phyloP scores from a whole-genome alignment of 2,329 filamentous ascomycete species.

The Blastomyces emzantsi region DNA sequence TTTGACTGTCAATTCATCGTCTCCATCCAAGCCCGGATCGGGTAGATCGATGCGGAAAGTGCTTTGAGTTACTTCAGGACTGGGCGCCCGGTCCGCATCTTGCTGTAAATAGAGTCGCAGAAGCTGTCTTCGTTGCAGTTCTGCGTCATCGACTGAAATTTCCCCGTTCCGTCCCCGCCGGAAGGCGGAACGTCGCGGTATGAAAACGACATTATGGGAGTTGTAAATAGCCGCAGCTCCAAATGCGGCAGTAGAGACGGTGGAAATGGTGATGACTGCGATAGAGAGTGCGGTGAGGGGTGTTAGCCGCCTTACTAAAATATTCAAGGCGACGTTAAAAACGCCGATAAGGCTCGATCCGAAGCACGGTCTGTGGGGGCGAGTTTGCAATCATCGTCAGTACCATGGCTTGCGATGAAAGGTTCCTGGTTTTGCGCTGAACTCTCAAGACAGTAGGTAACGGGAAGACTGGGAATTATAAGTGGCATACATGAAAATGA shows the following conservation, averaged over 20 bases:
- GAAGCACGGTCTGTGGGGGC: constrained; percentile 17
- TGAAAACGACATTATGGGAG: constrained; percentile 18
- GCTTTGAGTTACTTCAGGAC: constrained; percentile 21
- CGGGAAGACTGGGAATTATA: neutral
- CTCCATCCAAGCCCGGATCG: constrained; percentile 17
- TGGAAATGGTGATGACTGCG: constrained; percentile 22
- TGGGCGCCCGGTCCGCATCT: constrained; percentile 22
- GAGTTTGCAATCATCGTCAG: constrained; percentile 1
- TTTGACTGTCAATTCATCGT: constrained; percentile 20
- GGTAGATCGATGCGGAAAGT: constrained; percentile 25
- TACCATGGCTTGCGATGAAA: neutral
- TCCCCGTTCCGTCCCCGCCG: constrained; percentile 10
- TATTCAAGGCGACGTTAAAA: constrained; percentile 29
- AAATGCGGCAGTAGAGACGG: constrained; percentile 24
- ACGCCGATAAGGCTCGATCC: constrained; percentile 25
- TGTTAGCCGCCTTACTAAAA: constrained; percentile 23
- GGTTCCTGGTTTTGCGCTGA: neutral
- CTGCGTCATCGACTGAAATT: constrained; percentile 24
- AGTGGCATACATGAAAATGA: constrained; percentile 26
- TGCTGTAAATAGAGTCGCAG: constrained; percentile 29
- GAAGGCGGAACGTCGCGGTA: constrained; percentile 8
- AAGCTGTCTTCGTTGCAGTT: constrained; percentile 35
- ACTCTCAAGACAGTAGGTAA: neutral
- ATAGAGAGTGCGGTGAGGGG: constrained; percentile 23
- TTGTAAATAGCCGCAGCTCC: constrained; percentile 22